Conservation (phyloP, 2,329 filamentous ascomycete species). For the Claviceps lovelessii region DNA sequence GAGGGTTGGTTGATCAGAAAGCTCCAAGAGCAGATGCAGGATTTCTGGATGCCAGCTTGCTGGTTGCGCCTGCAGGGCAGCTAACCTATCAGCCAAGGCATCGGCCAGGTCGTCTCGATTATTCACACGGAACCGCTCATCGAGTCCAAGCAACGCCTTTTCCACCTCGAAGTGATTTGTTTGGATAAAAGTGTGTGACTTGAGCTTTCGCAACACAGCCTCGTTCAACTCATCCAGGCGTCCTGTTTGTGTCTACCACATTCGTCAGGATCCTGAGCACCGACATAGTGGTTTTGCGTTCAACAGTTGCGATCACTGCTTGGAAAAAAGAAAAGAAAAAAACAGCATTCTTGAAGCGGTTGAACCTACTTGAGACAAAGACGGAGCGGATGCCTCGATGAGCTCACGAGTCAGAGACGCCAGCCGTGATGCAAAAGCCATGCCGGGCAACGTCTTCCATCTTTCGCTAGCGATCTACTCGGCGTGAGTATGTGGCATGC, state of each 20-base stretch:
- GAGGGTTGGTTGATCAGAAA: conserved; percentile 66
- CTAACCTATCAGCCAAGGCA: conserved; percentile 44
- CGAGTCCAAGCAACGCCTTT: conserved; percentile 52
- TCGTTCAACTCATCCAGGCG: conserved; percentile 34
- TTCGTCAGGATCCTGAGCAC: conserved; percentile 2
- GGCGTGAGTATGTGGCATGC: not conserved
- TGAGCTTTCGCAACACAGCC: conserved; percentile 34
- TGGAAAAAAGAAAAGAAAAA: too few relatives aligned
- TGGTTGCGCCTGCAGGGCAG: conserved; percentile 38
- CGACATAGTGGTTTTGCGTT: not conserved
- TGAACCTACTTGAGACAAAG: conserved; percentile 33
- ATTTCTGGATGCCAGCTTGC: conserved; percentile 64
- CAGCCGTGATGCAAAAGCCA: conserved; percentile 58
- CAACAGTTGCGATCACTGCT: not conserved
- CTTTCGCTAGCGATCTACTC: not conserved
- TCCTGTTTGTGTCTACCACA: conserved; percentile 14
- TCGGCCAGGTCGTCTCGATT: conserved; percentile 69
- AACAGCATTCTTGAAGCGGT: not conserved
- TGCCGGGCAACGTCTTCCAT: conserved; percentile 21
- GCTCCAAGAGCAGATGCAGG: conserved; percentile 60
- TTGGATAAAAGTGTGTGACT: conserved; percentile 42
- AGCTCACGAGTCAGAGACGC: conserved; percentile 56
- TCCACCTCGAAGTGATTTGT: conserved; percentile 65
- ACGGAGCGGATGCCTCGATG: conserved; percentile 47
- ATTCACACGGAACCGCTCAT: conserved; percentile 74